These are phyloP conservation scores for Scedosporium minutisporum DNA, from an alignment of 2,329 filamentous ascomycete genomes.

Conservation along the genomic window DNA sequence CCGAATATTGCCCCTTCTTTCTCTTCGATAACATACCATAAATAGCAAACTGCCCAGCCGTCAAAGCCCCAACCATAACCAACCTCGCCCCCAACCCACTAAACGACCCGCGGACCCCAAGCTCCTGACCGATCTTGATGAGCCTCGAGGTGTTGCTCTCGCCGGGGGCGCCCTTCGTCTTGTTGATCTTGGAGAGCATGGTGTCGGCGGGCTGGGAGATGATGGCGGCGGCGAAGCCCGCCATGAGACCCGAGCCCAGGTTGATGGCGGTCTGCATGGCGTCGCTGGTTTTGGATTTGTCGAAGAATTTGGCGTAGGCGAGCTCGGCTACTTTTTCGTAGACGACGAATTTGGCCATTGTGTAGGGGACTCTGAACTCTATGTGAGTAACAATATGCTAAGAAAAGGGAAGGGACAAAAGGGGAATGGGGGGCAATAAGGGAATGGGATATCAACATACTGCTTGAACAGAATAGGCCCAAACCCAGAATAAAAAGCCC, in stretches of 20 bases:
- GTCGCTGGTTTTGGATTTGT: conserved; percentile 61
- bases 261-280: conserved; percentile 70
- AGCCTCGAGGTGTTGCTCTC: conserved; percentile 72
- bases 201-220: conserved; percentile 87
- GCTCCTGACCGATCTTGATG: conserved; percentile 81
- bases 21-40: too few species aligned
- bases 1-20: too few species aligned
- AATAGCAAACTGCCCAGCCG: conserved; percentile 63
- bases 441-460: conserved; percentile 31
- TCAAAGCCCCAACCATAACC: conserved; percentile 58
- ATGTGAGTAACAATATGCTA: too few species aligned
- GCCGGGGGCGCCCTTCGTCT: conserved; percentile 78
- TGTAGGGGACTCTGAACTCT: conserved; percentile 68
- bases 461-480: conserved; percentile 78
- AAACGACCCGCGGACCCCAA: conserved; percentile 70
- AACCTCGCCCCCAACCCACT: conserved; percentile 67
- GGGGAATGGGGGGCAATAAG: too few species aligned
- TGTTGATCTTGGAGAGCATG: conserved; percentile 94
- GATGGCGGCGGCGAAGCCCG: conserved; percentile 73
- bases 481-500: conserved; percentile 86
- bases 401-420: too few species aligned
- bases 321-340: conserved; percentile 79
- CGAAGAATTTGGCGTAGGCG: conserved; percentile 51
- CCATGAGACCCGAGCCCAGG: conserved; percentile 47
- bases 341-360: conserved; percentile 90